These are phyloP conservation scores for Ustilago nuda DNA, from an alignment of 1,284 basidiomycete species.

Conservation along the genomic window DNA sequence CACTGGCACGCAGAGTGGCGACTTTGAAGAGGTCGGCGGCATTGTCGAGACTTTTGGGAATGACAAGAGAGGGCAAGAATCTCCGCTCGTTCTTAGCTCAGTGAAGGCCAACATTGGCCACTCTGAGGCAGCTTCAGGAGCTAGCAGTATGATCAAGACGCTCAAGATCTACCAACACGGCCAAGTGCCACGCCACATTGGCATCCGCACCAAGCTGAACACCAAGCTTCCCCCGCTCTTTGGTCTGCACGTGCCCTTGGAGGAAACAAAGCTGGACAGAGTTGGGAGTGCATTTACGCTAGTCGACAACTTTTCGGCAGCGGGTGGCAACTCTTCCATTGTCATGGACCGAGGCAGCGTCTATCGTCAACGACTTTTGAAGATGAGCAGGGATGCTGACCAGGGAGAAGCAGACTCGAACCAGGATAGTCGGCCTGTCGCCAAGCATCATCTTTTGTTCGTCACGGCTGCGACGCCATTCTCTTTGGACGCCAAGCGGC, in stretches of 20 bases:
- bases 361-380: constrained; percentile 20
- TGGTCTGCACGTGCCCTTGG: constrained; percentile 36
- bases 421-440: neutral
- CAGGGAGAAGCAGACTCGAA: neutral
- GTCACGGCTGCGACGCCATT: constrained; percentile 45
- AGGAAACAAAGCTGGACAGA: constrained; percentile 24
- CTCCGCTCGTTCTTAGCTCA: constrained; percentile 43
- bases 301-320: constrained; percentile 56
- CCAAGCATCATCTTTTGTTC: constrained; percentile 24
- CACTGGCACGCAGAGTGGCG: constrained; percentile 56
- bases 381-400: constrained; percentile 12
- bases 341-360: constrained; percentile 37
- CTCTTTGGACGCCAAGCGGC: constrained; percentile 39
- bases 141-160: constrained; percentile 52
- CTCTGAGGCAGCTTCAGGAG: constrained; percentile 47
- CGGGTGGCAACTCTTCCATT: constrained; percentile 52
- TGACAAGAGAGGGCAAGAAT: constrained; percentile 23
- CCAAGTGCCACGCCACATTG: constrained; percentile 43
- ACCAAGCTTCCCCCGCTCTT: constrained; percentile 44
- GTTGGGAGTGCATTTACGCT: constrained; percentile 26
- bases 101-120: constrained; percentile 57
- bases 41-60: constrained; percentile 54
- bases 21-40: constrained; percentile 50
- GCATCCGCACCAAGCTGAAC: constrained; percentile 53
- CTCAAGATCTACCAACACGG: constrained; percentile 39